phyloP scores from a whole-genome alignment of 306 rosid genomes.

The Acacia crassicarpa region DNA sequence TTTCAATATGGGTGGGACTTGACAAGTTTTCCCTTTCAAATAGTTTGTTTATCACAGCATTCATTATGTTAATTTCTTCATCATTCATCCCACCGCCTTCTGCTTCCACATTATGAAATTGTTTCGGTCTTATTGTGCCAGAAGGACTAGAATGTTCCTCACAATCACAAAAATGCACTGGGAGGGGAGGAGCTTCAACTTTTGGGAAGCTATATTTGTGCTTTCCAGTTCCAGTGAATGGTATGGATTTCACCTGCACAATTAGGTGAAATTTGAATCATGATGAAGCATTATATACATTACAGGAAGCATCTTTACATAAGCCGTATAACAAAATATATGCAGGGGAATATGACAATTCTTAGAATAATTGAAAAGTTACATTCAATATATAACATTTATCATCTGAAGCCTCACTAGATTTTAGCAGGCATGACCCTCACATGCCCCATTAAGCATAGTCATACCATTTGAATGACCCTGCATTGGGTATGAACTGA shows the following conservation, averaged over 20 bases:
- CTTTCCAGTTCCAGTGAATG: conserved; percentile 86
- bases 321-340: not conserved
- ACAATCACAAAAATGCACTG: conserved; percentile 88
- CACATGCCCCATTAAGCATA: not conserved
- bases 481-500: not conserved
- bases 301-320: not conserved
- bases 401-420: not conserved
- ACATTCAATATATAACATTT: conserved; percentile 2
- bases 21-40: conserved; percentile 50
- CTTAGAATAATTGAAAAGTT: not conserved
- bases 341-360: not conserved
- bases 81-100: conserved; percentile 54
- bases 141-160: conserved; percentile 70
- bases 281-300: conserved; percentile 4
- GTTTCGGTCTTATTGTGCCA: conserved; percentile 31
- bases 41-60: conserved; percentile 68
- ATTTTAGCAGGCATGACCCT: not conserved
- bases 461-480: not conserved
- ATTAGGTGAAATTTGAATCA: conserved; percentile 8
- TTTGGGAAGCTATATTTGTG: conserved; percentile 91
- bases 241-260: conserved; percentile 75
- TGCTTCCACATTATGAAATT: conserved; percentile 24
- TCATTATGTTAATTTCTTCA: conserved; percentile 74
- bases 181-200: conserved; percentile 66
- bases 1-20: conserved; percentile 14